These are phyloP conservation scores for Solanum tarapatanum DNA, from an alignment of 257 asterid species.

Conservation along the genomic window DNA sequence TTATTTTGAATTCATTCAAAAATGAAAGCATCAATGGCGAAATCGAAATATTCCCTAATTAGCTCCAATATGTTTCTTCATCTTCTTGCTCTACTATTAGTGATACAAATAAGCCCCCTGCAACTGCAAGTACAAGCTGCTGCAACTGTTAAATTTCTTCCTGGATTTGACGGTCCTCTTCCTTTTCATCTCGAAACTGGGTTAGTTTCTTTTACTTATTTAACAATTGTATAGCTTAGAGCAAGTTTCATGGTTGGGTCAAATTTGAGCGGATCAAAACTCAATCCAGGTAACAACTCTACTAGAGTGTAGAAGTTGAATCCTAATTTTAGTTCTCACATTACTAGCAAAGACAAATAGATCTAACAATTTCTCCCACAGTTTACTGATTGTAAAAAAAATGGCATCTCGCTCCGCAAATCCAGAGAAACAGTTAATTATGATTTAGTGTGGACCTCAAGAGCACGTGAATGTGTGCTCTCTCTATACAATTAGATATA, in stretches of 20 bases:
- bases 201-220: background rate
- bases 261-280: background rate
- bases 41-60: background rate
- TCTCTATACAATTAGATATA: no score
- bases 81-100: background rate
- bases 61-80: background rate
- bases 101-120: background rate
- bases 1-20: background rate
- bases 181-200: constrained; percentile 15
- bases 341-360: background rate
- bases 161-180: constrained; percentile 11
- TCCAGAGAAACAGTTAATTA: background rate
- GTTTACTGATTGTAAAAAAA: background rate
- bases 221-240: background rate
- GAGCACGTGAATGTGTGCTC: background rate
- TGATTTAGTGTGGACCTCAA: background rate
- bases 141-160: constrained; percentile 5
- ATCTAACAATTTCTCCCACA: background rate
- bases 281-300: background rate
- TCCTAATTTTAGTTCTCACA: background rate
- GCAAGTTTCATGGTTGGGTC: background rate
- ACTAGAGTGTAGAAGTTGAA: background rate
- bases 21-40: background rate
- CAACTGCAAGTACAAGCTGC: background rate
- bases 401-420: background rate